A percentile compares a stretch with the other conserved stretches of the same genome.
phyloP scores from a whole-genome alignment of 495 filamentous ascomycete genomes.

The Lasiosphaeria miniovina region DNA sequence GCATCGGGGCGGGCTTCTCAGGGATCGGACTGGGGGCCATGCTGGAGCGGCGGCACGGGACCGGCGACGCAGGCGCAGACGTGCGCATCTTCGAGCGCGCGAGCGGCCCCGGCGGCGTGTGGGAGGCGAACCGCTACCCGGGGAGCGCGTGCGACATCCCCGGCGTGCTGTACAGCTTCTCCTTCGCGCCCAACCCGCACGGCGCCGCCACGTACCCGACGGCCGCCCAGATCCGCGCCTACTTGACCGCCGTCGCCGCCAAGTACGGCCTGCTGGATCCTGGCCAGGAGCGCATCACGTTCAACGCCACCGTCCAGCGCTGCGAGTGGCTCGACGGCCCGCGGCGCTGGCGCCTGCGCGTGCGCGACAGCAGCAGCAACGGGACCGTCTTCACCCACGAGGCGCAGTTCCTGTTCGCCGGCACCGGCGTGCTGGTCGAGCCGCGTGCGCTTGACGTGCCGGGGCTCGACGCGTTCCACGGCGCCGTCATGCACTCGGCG shows the following conservation, averaged over 20 bases:
- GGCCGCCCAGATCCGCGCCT: conserved; percentile 55
- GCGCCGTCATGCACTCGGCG: conserved; percentile 57
- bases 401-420: conserved; percentile 44
- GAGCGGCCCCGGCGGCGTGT: conserved; percentile 63
- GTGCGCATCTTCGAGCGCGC: conserved; percentile 64
- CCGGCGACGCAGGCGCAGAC: conserved; percentile 56
- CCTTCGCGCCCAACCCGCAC: conserved; percentile 55
- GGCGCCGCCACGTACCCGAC: conserved; percentile 58
- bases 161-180: conserved; percentile 56
- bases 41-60: conserved; percentile 56
- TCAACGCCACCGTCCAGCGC: conserved; percentile 55
- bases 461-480: conserved; percentile 54
- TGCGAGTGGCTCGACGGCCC: conserved; percentile 58
- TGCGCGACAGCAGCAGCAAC: conserved; percentile 10
- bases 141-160: conserved; percentile 49
- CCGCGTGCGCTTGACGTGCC: conserved; percentile 44
- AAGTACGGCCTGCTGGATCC: conserved; percentile 55
- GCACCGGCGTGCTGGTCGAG: conserved; percentile 46
- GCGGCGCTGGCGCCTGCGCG: conserved; percentile 31
- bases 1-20: conserved; percentile 63
- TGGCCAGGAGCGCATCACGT: conserved; percentile 44
- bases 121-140: conserved; percentile 66
- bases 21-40: conserved; percentile 65
- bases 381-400: conserved; percentile 16
- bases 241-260: conserved; percentile 56